Evolutionary conservation across 345 rosid genomes (phyloP), one percentile per base, ranked within the genome.

Genomic region (Salix viminalis): DNA sequence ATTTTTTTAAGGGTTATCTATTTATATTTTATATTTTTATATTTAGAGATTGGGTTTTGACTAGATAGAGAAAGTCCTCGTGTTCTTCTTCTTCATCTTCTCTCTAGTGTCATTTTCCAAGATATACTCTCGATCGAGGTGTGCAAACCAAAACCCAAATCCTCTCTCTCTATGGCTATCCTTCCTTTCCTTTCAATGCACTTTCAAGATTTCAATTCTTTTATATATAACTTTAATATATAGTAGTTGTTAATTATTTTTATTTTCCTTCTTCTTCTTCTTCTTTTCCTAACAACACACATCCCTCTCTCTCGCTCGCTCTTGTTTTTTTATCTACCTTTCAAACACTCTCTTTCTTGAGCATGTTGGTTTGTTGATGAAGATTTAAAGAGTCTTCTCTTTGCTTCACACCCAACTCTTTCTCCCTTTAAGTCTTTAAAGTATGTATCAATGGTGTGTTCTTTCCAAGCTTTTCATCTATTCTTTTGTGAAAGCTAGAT

Each of bases 91-190:
- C 84, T 74, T 80, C 78, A 75, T 82, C 84, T 74, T 74, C 83
- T 79, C 75, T 80, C 86, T 79, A 82, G 84, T 78, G 86, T 90
- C 91, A 84, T 82, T 90, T 87, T 90, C 94, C 81, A 68, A 86
- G 84, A 87, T 88, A 86, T 88, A 87, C 90, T 90, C 87, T 88
- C 90, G 89, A 90, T 88, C 90, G 89, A 90, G 89, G 86, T 83
- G 83, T 76, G 75, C 81, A 78, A 58, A 58, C 64, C 28, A 23
- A 74, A 58, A 61, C 79, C 79, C 70, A 79, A 73, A 80, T 65
- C 72, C 58, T 42, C 70, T 70, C 76, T 77, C 83, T 78, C 85
- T 76, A 74, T 48, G 28, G 23, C 67, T 68, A 56, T 66, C 75
- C 70, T 67, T 32, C 61, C n/a, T 70, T 62, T 34, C 34, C 81